These are phyloP conservation scores for Chondrus crispus DNA, from an alignment of 23 red algal genomes.

Conservation along the genomic window DNA sequence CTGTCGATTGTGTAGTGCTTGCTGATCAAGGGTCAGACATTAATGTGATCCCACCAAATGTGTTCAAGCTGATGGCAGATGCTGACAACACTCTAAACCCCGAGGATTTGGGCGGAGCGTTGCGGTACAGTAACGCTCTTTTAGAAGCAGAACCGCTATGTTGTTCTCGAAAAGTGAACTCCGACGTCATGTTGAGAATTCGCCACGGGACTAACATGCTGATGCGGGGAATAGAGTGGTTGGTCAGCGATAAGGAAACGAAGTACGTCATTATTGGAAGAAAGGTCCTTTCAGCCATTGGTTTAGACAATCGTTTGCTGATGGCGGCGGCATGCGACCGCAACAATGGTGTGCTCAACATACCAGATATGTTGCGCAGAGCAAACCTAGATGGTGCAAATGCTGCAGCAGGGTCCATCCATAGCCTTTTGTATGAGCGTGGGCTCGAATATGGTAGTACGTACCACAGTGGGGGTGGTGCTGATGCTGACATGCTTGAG, in stretches of 20 bases:
- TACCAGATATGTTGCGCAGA: neutral
- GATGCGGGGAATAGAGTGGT: neutral
- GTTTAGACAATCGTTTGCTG: neutral
- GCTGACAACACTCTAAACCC: neutral
- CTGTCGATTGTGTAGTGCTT: neutral
- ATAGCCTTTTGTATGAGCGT: no score
- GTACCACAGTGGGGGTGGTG: neutral
- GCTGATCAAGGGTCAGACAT: neutral
- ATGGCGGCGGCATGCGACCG: neutral
- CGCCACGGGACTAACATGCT: neutral
- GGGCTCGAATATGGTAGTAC: neutral
- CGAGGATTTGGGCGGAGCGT: neutral
- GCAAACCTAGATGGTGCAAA: neutral
- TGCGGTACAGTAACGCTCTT: neutral
- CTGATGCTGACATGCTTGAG: neutral
- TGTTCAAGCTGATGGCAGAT: neutral
- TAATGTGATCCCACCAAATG: neutral
- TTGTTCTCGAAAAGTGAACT: neutral
- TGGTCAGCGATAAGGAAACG: neutral
- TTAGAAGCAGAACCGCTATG: neutral
- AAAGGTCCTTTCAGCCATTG: neutral
- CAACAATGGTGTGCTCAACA: neutral
- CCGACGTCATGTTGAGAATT: neutral
- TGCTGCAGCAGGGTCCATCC: neutral
- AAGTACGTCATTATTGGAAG: neutral